Conservation (phyloP, 345 rosid species). For the Citrus sp. region DNA sequence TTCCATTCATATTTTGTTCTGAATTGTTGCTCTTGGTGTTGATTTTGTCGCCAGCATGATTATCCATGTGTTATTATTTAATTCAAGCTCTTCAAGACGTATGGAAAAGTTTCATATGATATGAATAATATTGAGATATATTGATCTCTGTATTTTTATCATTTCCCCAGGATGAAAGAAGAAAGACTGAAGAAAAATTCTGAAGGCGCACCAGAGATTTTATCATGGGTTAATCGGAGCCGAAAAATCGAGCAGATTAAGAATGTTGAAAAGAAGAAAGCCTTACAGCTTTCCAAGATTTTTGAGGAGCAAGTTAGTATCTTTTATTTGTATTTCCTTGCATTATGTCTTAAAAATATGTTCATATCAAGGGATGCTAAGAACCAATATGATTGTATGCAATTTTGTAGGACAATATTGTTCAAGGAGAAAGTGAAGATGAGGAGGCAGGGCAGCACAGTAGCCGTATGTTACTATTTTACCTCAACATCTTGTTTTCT, state of each 20-base stretch:
- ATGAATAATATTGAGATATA: background rate
- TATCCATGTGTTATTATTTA: background rate
- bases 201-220: constrained; percentile 62
- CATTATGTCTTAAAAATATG: constrained; percentile 11
- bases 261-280: constrained; percentile 75
- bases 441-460: constrained; percentile 43
- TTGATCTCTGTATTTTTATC: background rate
- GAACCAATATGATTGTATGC: constrained; percentile 11
- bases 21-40: background rate
- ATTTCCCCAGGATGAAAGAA: constrained; percentile 68
- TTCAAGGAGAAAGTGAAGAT: constrained; percentile 69
- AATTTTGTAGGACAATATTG: constrained; percentile 62
- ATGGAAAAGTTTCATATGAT: background rate
- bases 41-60: background rate
- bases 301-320: constrained; percentile 86
- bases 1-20: background rate
- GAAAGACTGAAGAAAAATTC: constrained; percentile 62
- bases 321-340: background rate
- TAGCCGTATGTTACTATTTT: constrained; percentile 36
- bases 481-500: background rate
- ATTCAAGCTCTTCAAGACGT: background rate
- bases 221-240: constrained; percentile 71
- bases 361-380: constrained; percentile 8
- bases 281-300: constrained; percentile 63
- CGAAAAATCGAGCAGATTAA: constrained; percentile 74